Percentiles rank a stretch among this genome's conserved stretches.
These are phyloP conservation scores for Penicillium samsonianum DNA, from an alignment of 495 filamentous ascomycete genomes.

Conservation along the genomic window DNA sequence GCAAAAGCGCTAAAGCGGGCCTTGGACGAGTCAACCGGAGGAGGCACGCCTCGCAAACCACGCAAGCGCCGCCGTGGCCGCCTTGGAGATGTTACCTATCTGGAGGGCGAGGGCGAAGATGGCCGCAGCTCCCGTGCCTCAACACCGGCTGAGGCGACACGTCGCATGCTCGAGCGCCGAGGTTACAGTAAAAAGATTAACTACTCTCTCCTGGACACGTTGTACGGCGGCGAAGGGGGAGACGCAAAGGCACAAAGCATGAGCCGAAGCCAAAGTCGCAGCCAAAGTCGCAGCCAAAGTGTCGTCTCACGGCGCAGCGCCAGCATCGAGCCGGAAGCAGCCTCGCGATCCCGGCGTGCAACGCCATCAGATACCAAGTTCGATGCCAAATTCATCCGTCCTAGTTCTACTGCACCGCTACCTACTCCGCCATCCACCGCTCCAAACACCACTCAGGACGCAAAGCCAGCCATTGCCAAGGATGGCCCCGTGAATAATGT, in stretches of 20 bases:
- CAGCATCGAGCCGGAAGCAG: slow-evolving; percentile 36
- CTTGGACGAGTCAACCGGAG: slow-evolving; percentile 49
- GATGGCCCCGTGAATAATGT: slow-evolving; percentile 6
- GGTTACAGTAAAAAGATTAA: slow-evolving; percentile 81
- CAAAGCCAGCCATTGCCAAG: slow-evolving; percentile 1
- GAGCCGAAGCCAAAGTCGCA: slow-evolving; percentile 42
- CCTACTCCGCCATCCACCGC: slow-evolving; percentile 24
- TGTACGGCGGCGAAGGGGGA: slow-evolving; percentile 41
- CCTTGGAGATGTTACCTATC: slow-evolving; percentile 53
- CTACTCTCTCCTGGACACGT: slow-evolving; percentile 64
- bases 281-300: slow-evolving; percentile 44
- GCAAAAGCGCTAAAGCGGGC: slow-evolving; percentile 69
- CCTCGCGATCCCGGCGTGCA: slow-evolving; percentile 27
- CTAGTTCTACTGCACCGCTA: slow-evolving; percentile 9
- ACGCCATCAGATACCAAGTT: slow-evolving; percentile 23
- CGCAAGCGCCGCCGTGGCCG: slow-evolving; percentile 50
- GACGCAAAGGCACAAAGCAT: slow-evolving; percentile 36
- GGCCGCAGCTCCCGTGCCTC: slow-evolving; percentile 42
- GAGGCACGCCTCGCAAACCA: slow-evolving; percentile 51
- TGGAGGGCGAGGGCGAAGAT: slow-evolving; percentile 45
- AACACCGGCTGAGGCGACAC: slow-evolving; percentile 70
- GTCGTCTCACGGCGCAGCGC: slow-evolving; percentile 41
- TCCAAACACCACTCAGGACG: slow-evolving; percentile 13
- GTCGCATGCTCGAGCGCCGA: slow-evolving; percentile 69
- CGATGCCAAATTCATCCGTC: slow-evolving; percentile 16